Conservation (phyloP, 1,284 basidiomycete genomes). For the Malassezia globosa region DNA sequence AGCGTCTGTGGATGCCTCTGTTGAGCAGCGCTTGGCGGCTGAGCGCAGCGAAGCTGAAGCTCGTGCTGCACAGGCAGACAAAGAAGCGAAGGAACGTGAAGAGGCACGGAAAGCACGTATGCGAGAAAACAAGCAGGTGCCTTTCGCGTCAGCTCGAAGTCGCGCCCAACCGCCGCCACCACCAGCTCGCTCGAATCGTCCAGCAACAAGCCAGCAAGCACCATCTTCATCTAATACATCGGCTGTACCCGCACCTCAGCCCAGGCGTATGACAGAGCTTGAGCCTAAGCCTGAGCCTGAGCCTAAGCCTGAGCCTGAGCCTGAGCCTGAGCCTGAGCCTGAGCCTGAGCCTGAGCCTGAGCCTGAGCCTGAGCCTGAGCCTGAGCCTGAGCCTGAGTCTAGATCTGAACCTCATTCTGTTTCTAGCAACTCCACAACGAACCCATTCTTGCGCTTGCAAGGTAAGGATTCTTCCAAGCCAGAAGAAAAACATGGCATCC, state of each 20-base stretch:
- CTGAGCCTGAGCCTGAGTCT: background rate
- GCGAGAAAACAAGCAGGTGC: conserved; percentile 28
- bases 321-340: conserved; percentile 15
- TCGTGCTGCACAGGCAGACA: conserved; percentile 37
- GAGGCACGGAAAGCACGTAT: conserved; percentile 38
- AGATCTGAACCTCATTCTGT: background rate
- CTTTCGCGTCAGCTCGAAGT: conserved; percentile 27
- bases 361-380: conserved; percentile 9
- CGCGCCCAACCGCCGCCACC: conserved; percentile 28
- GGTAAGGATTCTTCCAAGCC: background rate
- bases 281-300: conserved; percentile 12
- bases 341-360: conserved; percentile 12
- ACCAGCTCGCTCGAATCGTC: conserved; percentile 16
- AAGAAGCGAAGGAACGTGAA: conserved; percentile 42
- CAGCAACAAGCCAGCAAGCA: conserved; percentile 14
- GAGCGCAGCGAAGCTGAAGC: conserved; percentile 41
- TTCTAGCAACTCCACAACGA: background rate
- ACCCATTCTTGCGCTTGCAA: background rate
- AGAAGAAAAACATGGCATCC: background rate
- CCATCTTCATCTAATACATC: conserved; percentile 13
- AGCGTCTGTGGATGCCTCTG: conserved; percentile 28
- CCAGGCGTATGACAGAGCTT: conserved; percentile 29
- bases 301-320: conserved; percentile 1
- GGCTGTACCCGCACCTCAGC: conserved; percentile 3
- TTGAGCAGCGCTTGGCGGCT: conserved; percentile 37